Conservation (phyloP, 768 basidiomycete species). For the Rhizopogon rudus region DNA sequence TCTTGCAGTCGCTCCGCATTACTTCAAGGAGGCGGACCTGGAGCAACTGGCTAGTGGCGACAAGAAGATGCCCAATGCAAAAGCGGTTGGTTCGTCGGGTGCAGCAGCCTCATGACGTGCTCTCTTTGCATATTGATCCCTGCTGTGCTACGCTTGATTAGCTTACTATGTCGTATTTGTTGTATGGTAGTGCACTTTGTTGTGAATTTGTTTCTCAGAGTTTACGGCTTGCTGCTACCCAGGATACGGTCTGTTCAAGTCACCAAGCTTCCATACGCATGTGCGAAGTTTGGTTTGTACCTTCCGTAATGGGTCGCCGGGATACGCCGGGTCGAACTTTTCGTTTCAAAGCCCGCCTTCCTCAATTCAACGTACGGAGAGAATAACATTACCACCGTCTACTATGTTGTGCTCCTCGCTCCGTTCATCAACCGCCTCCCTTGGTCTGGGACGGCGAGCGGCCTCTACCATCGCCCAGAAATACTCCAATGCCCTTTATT, state of each 20-base stretch:
- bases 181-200: neutral
- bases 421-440: conserved; percentile 42
- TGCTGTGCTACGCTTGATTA: neutral
- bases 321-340: conserved; percentile 2
- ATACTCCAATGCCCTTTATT: conserved; percentile 80
- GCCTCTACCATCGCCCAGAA: conserved; percentile 76
- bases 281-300: too few relatives aligned
- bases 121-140: too few relatives aligned
- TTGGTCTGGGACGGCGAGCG: conserved; percentile 60
- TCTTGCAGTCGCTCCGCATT: conserved; percentile 84
- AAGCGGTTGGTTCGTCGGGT: conserved; percentile 42
- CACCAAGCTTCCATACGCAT: too few relatives aligned
- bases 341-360: conserved; percentile 1
- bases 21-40: conserved; percentile 83
- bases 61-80: conserved; percentile 93
- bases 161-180: neutral
- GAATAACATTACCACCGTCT: conserved; percentile 2
- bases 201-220: neutral
- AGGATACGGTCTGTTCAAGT: too few relatives aligned
- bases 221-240: neutral
- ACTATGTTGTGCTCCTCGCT: conserved; percentile 56
- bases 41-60: conserved; percentile 77
- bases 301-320: neutral
- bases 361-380: neutral
- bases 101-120: conserved; percentile 1